phyloP scores from a whole-genome alignment of 495 filamentous ascomycete species.

The Penicillium malachiteum region DNA sequence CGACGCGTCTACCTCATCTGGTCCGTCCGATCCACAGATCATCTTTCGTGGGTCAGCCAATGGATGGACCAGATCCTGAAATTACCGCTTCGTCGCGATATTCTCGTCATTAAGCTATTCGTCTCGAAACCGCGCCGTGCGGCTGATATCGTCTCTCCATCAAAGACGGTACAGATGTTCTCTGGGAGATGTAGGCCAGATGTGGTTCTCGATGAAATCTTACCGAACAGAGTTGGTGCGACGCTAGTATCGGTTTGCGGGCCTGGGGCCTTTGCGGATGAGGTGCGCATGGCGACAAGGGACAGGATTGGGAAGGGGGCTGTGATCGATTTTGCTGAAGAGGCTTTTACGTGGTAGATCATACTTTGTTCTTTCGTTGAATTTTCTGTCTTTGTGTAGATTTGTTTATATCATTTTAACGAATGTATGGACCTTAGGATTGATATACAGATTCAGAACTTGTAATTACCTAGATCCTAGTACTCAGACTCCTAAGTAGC shows the following conservation, averaged over 20 bases:
- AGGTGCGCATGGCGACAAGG: slow-evolving; percentile 73
- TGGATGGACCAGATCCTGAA: slow-evolving; percentile 95
- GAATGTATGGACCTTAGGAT: not conserved
- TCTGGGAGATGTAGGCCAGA: slow-evolving; percentile 61
- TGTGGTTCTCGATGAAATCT: slow-evolving; percentile 72
- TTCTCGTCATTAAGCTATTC: slow-evolving; percentile 83
- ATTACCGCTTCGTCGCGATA: slow-evolving; percentile 77
- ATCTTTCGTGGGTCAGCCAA: slow-evolving; percentile 86
- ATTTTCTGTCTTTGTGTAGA: not conserved
- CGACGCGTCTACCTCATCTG: slow-evolving; percentile 82
- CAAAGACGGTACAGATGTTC: slow-evolving; percentile 86
- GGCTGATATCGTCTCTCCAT: slow-evolving; percentile 73
- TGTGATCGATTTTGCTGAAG: slow-evolving; percentile 86
- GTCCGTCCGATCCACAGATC: slow-evolving; percentile 84
- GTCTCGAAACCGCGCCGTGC: slow-evolving; percentile 69
- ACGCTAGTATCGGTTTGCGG: slow-evolving; percentile 88
- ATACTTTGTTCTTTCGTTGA: not conserved
- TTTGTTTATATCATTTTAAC: not conserved
- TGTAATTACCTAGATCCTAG: no score
- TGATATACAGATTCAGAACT: not conserved
- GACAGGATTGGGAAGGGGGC: slow-evolving; percentile 61
- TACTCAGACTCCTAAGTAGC: no score
- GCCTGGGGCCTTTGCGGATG: slow-evolving; percentile 83
- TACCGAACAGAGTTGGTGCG: slow-evolving; percentile 73
- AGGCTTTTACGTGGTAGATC: slow-evolving; percentile 79